Evolutionary conservation across 371 early-diverging fungal genomes (phyloP).

Genomic region (Mortierella polycephala): DNA sequence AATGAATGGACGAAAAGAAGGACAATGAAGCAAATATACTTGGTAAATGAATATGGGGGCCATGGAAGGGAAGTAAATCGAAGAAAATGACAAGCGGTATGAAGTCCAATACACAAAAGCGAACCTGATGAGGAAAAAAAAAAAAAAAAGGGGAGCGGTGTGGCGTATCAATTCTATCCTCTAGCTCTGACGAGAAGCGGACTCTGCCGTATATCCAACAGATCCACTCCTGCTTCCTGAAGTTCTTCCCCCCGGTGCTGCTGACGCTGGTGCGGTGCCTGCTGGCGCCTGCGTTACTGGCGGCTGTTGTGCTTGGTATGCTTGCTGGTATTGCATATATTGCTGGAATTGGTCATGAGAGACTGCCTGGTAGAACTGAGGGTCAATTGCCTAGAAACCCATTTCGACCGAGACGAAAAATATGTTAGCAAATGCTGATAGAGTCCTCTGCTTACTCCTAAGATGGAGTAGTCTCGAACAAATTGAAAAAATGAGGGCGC

Average conservation of each 20-base stretch:
- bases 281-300: not conserved
- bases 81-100: too few species aligned
- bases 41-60: too few species aligned
- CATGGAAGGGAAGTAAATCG: too few species aligned
- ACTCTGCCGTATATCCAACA: conserved; percentile 9
- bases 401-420: not conserved
- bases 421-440: not conserved
- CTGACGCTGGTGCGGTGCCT: not conserved
- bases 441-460: not conserved
- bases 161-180: not conserved
- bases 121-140: too few species aligned
- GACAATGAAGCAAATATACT: too few species aligned
- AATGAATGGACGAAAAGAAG: too few species aligned
- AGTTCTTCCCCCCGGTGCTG: not conserved
- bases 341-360: conserved; percentile 52
- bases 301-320: conserved; percentile 19
- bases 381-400: conserved; percentile 27
- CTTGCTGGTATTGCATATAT: conserved; percentile 50
- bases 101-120: too few species aligned
- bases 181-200: conserved; percentile 9
- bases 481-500: not conserved
- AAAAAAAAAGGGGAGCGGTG: too few species aligned
- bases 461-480: not conserved
- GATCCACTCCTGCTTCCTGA: conserved; percentile 19
- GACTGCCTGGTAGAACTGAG: conserved; percentile 44